Evolutionary conservation across 495 filamentous ascomycete genomes (phyloP).

Genomic region (Cercophora newfieldiana): DNA sequence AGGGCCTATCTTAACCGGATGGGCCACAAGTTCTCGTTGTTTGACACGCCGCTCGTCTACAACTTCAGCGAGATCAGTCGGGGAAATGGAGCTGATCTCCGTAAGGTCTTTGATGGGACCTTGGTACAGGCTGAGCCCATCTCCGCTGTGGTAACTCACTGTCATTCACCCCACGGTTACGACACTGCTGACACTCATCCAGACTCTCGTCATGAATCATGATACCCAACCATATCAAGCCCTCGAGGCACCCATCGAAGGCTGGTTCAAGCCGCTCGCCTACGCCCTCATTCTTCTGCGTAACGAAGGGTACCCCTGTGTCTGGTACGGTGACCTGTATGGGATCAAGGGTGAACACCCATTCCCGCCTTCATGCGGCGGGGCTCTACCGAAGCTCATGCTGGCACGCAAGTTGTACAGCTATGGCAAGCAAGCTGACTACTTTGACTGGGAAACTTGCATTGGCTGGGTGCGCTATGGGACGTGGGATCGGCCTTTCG

Average conservation of each 20-base stretch:
- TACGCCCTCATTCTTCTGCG: slow-evolving; percentile 68
- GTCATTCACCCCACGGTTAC: too few relatives aligned
- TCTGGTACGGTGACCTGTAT: slow-evolving; percentile 77
- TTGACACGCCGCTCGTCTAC: slow-evolving; percentile 66
- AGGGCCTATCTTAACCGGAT: slow-evolving; percentile 57
- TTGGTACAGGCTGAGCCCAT: slow-evolving; percentile 58
- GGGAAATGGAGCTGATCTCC: slow-evolving; percentile 55
- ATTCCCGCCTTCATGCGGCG: slow-evolving; percentile 59
- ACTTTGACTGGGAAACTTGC: slow-evolving; percentile 65
- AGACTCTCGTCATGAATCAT: slow-evolving; percentile 56
- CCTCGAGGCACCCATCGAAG: slow-evolving; percentile 54
- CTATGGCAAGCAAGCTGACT: slow-evolving; percentile 67
- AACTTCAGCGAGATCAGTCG: slow-evolving; percentile 61
- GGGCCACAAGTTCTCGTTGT: slow-evolving; percentile 58
- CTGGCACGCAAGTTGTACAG: slow-evolving; percentile 68
- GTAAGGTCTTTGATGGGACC: slow-evolving; percentile 60
- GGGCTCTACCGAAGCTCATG: slow-evolving; percentile 59
- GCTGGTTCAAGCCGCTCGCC: slow-evolving; percentile 60
- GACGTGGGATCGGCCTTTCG: slow-evolving; percentile 49
- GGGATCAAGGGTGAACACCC: slow-evolving; percentile 57
- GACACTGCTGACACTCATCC: neutral
- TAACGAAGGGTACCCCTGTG: slow-evolving; percentile 62
- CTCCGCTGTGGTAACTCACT: slow-evolving; percentile 58
- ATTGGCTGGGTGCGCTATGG: slow-evolving; percentile 70
- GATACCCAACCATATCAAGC: slow-evolving; percentile 62